These are phyloP conservation scores for Suhomyces atakaporum DNA, from an alignment of 1,139 yeast species.

Conservation along the genomic window DNA sequence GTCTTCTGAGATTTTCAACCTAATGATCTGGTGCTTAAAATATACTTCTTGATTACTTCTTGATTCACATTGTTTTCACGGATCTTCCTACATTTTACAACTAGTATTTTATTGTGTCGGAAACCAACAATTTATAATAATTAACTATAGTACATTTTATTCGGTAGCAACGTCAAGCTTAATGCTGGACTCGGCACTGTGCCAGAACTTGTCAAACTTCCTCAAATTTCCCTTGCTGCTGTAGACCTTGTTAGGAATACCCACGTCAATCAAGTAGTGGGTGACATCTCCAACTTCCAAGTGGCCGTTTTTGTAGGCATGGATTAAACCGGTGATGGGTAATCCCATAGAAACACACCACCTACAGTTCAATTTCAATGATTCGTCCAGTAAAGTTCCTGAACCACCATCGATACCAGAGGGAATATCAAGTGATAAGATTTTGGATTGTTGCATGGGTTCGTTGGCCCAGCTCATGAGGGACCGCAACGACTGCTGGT, in stretches of 20 bases:
- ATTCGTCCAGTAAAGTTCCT: constrained; percentile 50
- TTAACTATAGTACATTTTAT: constrained; percentile 5
- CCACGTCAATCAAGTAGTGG: constrained; percentile 73
- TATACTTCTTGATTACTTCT: too few species aligned
- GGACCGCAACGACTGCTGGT: constrained; percentile 41
- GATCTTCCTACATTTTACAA: too few species aligned
- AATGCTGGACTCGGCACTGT: constrained; percentile 37
- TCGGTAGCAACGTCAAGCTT: constrained; percentile 25
- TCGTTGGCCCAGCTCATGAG: constrained; percentile 71
- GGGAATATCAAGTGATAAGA: constrained; percentile 78
- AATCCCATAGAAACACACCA: constrained; percentile 74
- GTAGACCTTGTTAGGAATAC: constrained; percentile 60
- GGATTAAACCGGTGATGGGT: constrained; percentile 67
- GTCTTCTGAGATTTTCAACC: too few species aligned
- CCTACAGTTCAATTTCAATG: constrained; percentile 37
- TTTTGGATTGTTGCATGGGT: constrained; percentile 46
- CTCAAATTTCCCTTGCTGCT: constrained; percentile 41
- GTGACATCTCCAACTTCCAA: constrained; percentile 39
- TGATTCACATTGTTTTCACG: too few species aligned
- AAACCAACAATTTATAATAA: too few species aligned
- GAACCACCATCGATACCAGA: constrained; percentile 86
- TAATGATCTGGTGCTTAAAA: too few species aligned
- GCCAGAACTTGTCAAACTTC: constrained; percentile 49
- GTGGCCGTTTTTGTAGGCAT: constrained; percentile 55
- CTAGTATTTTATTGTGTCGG: too few species aligned